Conservation (phyloP, 2,329 filamentous ascomycete species). For the Sclerotinia trifoliorum region DNA sequence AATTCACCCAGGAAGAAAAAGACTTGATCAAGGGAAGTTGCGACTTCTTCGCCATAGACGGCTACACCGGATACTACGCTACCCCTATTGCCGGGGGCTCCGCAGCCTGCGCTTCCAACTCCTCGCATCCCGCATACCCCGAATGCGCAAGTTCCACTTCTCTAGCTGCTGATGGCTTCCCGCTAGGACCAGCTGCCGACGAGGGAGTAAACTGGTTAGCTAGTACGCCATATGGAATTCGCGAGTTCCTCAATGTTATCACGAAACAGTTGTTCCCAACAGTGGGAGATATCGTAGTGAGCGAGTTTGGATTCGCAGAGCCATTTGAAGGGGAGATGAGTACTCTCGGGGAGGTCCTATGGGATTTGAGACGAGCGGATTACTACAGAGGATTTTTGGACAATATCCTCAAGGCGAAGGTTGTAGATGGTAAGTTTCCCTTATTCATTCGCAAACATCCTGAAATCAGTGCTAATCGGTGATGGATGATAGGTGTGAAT, state of each 20-base stretch:
- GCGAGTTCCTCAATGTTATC: conserved; percentile 45
- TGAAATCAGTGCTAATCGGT: neutral
- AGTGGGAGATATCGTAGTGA: conserved; percentile 38
- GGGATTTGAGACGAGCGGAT: conserved; percentile 75
- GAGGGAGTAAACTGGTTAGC: conserved; percentile 45
- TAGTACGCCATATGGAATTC: conserved; percentile 43
- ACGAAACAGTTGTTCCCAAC: conserved; percentile 44
- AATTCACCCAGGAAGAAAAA: conserved; percentile 50
- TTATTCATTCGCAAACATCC: too few species aligned
- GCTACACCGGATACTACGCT: conserved; percentile 50
- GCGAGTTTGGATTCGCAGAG: conserved; percentile 38
- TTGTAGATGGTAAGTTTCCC: conserved; percentile 53
- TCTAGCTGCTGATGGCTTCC: conserved; percentile 45
- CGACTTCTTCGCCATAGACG: conserved; percentile 58
- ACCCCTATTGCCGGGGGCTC: conserved; percentile 41
- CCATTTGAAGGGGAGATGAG: conserved; percentile 34
- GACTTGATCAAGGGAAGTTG: conserved; percentile 50
- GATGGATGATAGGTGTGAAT: conserved; percentile 56
- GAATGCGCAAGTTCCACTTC: conserved; percentile 39
- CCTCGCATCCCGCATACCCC: conserved; percentile 25
- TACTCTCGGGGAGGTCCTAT: conserved; percentile 50
- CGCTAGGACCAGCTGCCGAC: conserved; percentile 46
- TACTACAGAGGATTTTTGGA: conserved; percentile 77
- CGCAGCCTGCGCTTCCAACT: conserved; percentile 42
- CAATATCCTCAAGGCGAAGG: conserved; percentile 64